A percentile compares a stretch with the other conserved stretches of the same genome.
Conservation (phyloP, 23 red algal species). For the Gracilaria caudata region DNA sequence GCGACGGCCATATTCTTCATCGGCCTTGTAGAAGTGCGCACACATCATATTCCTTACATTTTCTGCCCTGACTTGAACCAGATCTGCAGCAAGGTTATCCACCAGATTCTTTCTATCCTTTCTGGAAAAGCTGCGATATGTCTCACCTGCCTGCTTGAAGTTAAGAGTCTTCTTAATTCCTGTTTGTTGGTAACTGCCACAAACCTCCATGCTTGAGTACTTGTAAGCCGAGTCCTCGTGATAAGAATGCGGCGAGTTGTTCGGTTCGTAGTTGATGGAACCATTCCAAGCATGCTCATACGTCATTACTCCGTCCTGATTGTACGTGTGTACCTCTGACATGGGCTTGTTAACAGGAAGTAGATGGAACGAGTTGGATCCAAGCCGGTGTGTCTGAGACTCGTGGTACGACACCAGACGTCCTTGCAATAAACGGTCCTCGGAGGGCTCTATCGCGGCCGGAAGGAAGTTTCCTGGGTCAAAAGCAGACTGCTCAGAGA, state of each 20-base stretch:
- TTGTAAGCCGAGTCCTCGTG: not conserved
- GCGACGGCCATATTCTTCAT: constrained; percentile 19
- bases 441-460: constrained; percentile 41
- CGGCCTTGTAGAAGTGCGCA: constrained; percentile 57
- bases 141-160: constrained; percentile 45
- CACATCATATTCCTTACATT: constrained; percentile 27
- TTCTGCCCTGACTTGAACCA: not conserved
- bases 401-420: constrained; percentile 84
- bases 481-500: constrained; percentile 88
- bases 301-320: constrained; percentile 45
- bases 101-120: constrained; percentile 14
- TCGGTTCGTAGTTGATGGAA: not conserved
- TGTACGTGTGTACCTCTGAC: constrained; percentile 51
- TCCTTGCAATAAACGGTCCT: constrained; percentile 74
- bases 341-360: constrained; percentile 87
- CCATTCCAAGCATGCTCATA: constrained; percentile 32
- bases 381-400: constrained; percentile 80
- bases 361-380: constrained; percentile 71
- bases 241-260: constrained; percentile 9
- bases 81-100: constrained; percentile 45
- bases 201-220: constrained; percentile 36
- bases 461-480: constrained; percentile 74
- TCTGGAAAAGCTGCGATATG: constrained; percentile 3
- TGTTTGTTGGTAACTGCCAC: constrained; percentile 15
- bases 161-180: constrained; percentile 24